Percentiles rank a stretch among this genome's conserved stretches.
Conservation (phyloP, 805 yeast species). For the Kuraishia floccosa region DNA sequence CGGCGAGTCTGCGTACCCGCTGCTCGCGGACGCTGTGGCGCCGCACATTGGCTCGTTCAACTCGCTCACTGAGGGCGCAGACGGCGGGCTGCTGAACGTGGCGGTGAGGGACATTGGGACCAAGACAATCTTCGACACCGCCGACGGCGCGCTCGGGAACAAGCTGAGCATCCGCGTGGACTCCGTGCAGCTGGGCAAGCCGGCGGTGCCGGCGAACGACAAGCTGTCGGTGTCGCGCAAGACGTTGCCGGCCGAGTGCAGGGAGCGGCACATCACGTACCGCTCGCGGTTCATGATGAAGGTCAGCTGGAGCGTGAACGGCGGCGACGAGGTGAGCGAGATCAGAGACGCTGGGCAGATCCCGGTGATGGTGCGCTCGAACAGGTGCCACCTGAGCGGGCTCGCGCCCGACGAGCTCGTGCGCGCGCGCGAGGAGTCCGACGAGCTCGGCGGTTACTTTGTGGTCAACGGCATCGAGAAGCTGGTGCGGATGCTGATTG, state of each 20-base stretch:
- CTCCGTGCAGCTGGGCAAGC: constrained; percentile 77
- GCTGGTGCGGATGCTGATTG: constrained; percentile 92
- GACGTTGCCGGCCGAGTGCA: constrained; percentile 75
- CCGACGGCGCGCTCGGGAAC: constrained; percentile 65
- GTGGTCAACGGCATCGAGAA: constrained; percentile 95
- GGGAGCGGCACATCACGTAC: constrained; percentile 83
- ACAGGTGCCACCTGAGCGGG: constrained; percentile 83
- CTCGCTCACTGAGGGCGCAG: constrained; percentile 84
- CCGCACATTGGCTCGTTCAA: constrained; percentile 96
- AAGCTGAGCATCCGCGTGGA: constrained; percentile 80
- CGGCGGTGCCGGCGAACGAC: constrained; percentile 61
- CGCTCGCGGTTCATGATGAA: constrained; percentile 70
- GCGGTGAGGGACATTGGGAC: constrained; percentile 86
- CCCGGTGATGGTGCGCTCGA: constrained; percentile 85
- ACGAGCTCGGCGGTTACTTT: constrained; percentile 95
- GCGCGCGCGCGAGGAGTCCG: constrained; percentile 74
- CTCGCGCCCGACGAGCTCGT: constrained; percentile 79
- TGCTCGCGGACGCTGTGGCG: constrained; percentile 78
- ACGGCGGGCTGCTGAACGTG: constrained; percentile 73
- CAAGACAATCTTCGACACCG: constrained; percentile 76
- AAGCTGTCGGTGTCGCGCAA: constrained; percentile 68
- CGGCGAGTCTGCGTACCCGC: constrained; percentile 73
- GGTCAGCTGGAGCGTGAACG: constrained; percentile 80
- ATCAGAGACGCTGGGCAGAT: constrained; percentile 84
- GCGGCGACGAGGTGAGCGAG: constrained; percentile 71